Base-by-base conservation (phyloP, 2,329 filamentous ascomycete genomes). In the Colletotrichum gigasporum region DNA sequence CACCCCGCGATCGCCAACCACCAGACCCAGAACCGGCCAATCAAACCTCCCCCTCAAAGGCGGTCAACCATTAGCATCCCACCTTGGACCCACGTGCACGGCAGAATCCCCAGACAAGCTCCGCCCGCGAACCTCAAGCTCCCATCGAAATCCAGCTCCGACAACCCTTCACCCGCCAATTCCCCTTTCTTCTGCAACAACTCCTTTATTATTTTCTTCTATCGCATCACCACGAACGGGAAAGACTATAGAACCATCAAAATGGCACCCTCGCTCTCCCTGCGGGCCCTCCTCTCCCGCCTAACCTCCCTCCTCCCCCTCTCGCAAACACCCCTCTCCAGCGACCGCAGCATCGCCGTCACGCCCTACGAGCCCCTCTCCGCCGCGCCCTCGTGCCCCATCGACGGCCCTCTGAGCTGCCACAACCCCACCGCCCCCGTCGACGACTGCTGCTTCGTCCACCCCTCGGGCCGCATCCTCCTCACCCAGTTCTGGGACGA, bases 401-500 rank as follows among this genome's bases (percentile, higher is more conserved):
- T 80, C 60, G 74, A 81, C 59, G 77, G 77, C 5, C 79, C 79
- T 0, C 63, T 75, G 47, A 81, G 78, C 71, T 82, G 80, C 68
- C 72, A 77, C 60, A 79, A 79, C 68, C 73, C 67, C 58, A 76
- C 76, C 4, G 72, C 72, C 8, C 69, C 71, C 35, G 72, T 72
- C 59, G 72, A 70, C 34, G 76, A 79, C 56, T 81, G 79, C 70
- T 82, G 80, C 67, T 80, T 80, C 57, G 71, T 82, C 24, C 68
- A 78, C 59, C 79, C 79, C 0, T 77, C 79, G 16, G 79, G 80
- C 5, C 72, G 78, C 20, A 68, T 82, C 58, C 69, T 81, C 47
- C 70, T 82, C 34, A 78, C 79, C 3, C 79, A 81, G 71, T 80
- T 80, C 71, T 82, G 79, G 79, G 80, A 82, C 55, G 69, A 75